These are phyloP conservation scores for Neonectria neomacrospora DNA, from an alignment of 2,329 filamentous ascomycete genomes.

Conservation along the genomic window DNA sequence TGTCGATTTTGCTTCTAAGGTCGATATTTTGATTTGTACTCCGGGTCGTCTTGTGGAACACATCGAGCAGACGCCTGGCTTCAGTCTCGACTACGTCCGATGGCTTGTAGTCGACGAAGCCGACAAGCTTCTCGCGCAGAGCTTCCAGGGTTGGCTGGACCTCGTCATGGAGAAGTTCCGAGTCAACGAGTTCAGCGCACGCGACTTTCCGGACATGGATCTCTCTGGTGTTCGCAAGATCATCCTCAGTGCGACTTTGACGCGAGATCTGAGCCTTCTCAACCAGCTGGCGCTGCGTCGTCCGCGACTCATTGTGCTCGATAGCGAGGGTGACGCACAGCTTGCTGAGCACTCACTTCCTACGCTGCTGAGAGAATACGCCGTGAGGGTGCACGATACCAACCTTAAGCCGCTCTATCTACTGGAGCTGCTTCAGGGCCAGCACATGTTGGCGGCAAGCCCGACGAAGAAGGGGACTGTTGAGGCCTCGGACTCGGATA, in stretches of 20 bases:
- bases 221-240: constrained; percentile 77
- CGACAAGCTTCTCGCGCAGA: constrained; percentile 89
- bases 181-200: constrained; percentile 58
- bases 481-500: constrained; percentile 52
- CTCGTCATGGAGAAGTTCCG: constrained; percentile 73
- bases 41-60: constrained; percentile 94
- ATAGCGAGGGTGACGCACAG: constrained; percentile 61
- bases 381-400: constrained; percentile 74
- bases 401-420: constrained; percentile 85
- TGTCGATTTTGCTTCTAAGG: constrained; percentile 72
- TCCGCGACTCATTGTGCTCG: constrained; percentile 81
- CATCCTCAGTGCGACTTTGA: constrained; percentile 92
- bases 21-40: constrained; percentile 91
- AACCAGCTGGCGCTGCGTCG: constrained; percentile 76
- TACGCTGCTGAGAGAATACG: constrained; percentile 69
- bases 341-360: constrained; percentile 68
- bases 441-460: constrained; percentile 54
- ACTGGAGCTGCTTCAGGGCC: constrained; percentile 76
- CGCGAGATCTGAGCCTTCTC: constrained; percentile 83
- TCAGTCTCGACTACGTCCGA: constrained; percentile 79
- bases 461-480: constrained; percentile 24
- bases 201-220: constrained; percentile 65
- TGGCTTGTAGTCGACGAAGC: constrained; percentile 96
- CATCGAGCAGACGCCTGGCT: constrained; percentile 83
- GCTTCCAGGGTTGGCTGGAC: constrained; percentile 90